These are phyloP conservation scores for Dothistroma pini DNA, from an alignment of 2,329 filamentous ascomycete species.

Conservation along the genomic window DNA sequence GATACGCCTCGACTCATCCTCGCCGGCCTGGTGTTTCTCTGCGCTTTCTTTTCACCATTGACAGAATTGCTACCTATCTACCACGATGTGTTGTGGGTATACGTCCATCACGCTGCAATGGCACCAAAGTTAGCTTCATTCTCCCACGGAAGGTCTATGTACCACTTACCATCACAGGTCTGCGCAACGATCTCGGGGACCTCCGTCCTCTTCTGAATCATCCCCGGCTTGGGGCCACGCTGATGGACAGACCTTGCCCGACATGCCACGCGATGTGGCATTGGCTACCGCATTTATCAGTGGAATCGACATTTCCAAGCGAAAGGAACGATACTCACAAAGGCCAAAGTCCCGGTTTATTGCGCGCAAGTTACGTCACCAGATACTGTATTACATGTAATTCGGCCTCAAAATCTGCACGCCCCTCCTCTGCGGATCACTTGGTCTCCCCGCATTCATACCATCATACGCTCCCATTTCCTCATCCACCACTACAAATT, in stretches of 20 bases:
- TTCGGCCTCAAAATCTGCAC: slow-evolving; percentile 29
- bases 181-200: slow-evolving; percentile 46
- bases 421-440: slow-evolving; percentile 39
- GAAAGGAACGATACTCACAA: slow-evolving; percentile 56
- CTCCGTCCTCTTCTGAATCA: slow-evolving; percentile 13
- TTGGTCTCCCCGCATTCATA: slow-evolving; percentile 41
- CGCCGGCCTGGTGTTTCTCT: background rate
- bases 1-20: background rate
- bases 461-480: slow-evolving; percentile 41
- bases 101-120: slow-evolving; percentile 45
- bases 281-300: no score
- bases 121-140: background rate
- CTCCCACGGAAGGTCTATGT: background rate
- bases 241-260: slow-evolving; percentile 28
- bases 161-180: slow-evolving; percentile 44
- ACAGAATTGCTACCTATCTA: background rate
- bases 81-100: slow-evolving; percentile 35
- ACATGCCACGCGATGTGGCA: slow-evolving; percentile 28
- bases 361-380: slow-evolving; percentile 37
- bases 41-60: background rate
- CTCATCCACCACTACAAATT: slow-evolving; percentile 43
- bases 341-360: slow-evolving; percentile 58
- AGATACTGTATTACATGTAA: no score
- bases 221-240: slow-evolving; percentile 22
- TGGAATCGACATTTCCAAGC: no score